Evolutionary conservation across 2,329 filamentous ascomycete species (phyloP).

Genomic region (Microdochium nivale): DNA sequence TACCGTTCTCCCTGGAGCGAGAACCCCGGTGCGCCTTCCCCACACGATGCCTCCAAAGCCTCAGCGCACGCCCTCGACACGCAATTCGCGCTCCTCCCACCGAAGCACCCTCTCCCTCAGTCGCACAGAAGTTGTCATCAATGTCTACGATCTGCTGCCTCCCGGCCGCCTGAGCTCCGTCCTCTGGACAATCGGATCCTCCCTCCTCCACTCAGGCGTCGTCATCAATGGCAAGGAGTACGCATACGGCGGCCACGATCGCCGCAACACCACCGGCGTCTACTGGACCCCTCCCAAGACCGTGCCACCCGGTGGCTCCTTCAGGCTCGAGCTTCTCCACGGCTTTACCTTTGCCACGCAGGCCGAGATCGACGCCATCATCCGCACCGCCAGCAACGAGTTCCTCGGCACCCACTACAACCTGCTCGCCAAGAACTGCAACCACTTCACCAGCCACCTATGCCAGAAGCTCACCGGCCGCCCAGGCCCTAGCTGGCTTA

Average conservation of each 20-base stretch:
- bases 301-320: constrained; percentile 70
- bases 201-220: constrained; percentile 74
- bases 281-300: constrained; percentile 71
- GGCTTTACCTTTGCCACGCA: constrained; percentile 66
- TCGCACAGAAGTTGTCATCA: constrained; percentile 66
- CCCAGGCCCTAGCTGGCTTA: constrained; percentile 66
- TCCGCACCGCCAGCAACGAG: constrained; percentile 59
- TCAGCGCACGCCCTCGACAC: neutral
- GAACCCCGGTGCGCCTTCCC: neutral
- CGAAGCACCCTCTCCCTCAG: constrained; percentile 60
- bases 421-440: constrained; percentile 76
- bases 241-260: constrained; percentile 75
- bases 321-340: constrained; percentile 66
- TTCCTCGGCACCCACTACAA: constrained; percentile 75
- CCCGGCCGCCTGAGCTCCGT: constrained; percentile 67
- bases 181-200: constrained; percentile 70
- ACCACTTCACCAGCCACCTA: constrained; percentile 75
- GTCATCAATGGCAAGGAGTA: constrained; percentile 76
- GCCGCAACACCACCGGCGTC: constrained; percentile 62
- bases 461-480: constrained; percentile 65
- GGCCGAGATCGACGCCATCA: constrained; percentile 61
- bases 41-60: neutral
- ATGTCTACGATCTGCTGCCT: constrained; percentile 72
- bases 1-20: neutral
- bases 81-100: constrained; percentile 31